phyloP scores from a whole-genome alignment of 768 basidiomycete species.

The Pholiota molesta region DNA sequence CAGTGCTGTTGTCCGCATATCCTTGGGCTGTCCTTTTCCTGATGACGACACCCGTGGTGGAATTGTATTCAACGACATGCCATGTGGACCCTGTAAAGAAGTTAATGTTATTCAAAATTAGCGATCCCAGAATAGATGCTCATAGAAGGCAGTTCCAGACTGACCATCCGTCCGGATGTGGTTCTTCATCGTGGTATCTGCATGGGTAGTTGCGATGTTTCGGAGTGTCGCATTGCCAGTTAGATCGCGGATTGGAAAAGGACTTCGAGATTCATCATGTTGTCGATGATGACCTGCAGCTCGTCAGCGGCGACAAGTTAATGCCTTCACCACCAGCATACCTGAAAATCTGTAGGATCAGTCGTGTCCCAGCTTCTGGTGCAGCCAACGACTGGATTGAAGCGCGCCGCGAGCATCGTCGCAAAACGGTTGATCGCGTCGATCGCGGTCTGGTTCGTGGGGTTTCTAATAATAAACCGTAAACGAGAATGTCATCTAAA shows the following conservation, averaged over 20 bases:
- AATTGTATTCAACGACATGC: conserved; percentile 71
- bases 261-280: conserved; percentile 80
- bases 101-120: not conserved
- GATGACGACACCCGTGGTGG: conserved; percentile 63
- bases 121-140: not conserved
- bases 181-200: conserved; percentile 67
- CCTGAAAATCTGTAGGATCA: conserved; percentile 63
- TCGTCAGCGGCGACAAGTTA: not conserved
- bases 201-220: conserved; percentile 64
- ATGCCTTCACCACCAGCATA: conserved; percentile 22
- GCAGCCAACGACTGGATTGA: conserved; percentile 61
- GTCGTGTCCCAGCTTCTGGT: conserved; percentile 70
- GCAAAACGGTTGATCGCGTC: conserved; percentile 62
- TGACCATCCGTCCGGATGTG: conserved; percentile 67
- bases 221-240: conserved; percentile 62
- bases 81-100: conserved; percentile 45
- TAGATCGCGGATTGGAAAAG: conserved; percentile 60
- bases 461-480: conserved; percentile 43
- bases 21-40: conserved; percentile 62
- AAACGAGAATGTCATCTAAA: not conserved
- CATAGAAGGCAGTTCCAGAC: conserved; percentile 23
- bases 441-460: conserved; percentile 56
- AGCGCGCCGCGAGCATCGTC: conserved; percentile 55
- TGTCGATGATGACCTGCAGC: conserved; percentile 69
- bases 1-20: conserved; percentile 69